A percentile compares a stretch with the other conserved stretches of the same genome.
Evolutionary conservation across 371 early-diverging fungal genomes (phyloP).

Genomic region (Mortierella sp.): DNA sequence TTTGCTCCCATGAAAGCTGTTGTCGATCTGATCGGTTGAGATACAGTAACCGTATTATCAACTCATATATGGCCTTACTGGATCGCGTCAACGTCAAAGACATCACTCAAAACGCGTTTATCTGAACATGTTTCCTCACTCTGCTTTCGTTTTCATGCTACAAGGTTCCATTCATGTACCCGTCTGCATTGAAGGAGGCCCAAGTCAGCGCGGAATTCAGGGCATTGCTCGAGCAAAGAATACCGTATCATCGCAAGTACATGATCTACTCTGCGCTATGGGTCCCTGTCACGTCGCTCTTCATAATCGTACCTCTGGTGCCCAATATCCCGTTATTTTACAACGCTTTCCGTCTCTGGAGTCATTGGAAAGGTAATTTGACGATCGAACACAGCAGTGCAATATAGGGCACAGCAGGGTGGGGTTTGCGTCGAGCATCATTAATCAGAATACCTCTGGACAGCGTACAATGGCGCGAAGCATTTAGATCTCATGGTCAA

Average conservation of each 20-base stretch:
- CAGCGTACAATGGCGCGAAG: constrained; percentile 74
- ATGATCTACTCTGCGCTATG: constrained; percentile 76
- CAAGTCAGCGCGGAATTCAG: constrained; percentile 61
- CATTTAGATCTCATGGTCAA: constrained; percentile 59
- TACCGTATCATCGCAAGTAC: constrained; percentile 79
- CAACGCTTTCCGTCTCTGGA: constrained; percentile 84
- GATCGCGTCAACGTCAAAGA: no score
- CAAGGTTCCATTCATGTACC: constrained; percentile 62
- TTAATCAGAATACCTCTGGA: background rate
- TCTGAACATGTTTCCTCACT: background rate
- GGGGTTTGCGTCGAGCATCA: background rate
- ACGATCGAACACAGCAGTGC: background rate
- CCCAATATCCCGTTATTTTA: constrained; percentile 89
- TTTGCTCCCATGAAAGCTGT: background rate
- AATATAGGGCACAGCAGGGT: no score
- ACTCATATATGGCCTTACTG: no score
- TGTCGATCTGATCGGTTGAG: no score
- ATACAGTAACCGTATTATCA: no score
- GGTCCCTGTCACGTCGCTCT: constrained; percentile 78
- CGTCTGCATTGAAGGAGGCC: constrained; percentile 53
- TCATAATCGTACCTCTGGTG: constrained; percentile 79
- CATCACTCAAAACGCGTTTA: background rate
- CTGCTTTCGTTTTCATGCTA: background rate
- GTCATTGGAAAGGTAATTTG: constrained; percentile 76
- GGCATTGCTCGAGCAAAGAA: constrained; percentile 59